These are phyloP conservation scores for Ceratonia siliqua DNA, from an alignment of 306 rosid genomes.

Conservation along the genomic window DNA sequence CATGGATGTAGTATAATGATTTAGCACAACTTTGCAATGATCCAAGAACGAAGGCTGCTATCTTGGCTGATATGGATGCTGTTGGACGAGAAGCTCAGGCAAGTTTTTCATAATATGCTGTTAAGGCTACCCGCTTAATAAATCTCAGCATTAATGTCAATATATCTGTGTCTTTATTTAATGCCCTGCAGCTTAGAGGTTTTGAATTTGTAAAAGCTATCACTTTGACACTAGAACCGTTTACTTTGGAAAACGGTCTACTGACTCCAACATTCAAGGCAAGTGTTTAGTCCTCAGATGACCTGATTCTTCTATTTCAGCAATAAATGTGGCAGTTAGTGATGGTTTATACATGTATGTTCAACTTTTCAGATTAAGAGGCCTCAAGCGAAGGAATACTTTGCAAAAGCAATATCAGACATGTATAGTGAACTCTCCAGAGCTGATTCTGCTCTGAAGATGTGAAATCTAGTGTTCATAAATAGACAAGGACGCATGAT, in stretches of 20 bases:
- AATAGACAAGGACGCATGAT: neutral
- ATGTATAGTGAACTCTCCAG: conserved; percentile 78
- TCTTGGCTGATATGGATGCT: conserved; percentile 91
- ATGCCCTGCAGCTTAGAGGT: conserved; percentile 80
- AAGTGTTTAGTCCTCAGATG: conserved; percentile 37
- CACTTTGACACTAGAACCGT: conserved; percentile 74
- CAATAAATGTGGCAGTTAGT: neutral
- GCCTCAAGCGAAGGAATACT: conserved; percentile 87
- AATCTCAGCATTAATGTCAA: neutral
- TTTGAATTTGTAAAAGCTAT: conserved; percentile 88
- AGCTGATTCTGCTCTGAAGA: conserved; percentile 53
- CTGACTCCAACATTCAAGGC: conserved; percentile 96
- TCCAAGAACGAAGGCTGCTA: conserved; percentile 76
- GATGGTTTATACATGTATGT: conserved; percentile 14
- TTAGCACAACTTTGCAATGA: conserved; percentile 77
- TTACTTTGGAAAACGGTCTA: conserved; percentile 83
- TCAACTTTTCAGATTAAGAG: conserved; percentile 74
- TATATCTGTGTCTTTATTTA: conserved; percentile 21
- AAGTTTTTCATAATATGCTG: conserved; percentile 36
- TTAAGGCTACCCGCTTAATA: neutral
- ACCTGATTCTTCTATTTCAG: neutral
- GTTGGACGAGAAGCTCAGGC: conserved; percentile 85
- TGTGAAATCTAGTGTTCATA: conserved; percentile 37
- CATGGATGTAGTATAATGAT: conserved; percentile 59
- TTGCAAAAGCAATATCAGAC: conserved; percentile 59